Conservation (phyloP, 108 stramenopile species). For the Stephanodiscus triporus region DNA sequence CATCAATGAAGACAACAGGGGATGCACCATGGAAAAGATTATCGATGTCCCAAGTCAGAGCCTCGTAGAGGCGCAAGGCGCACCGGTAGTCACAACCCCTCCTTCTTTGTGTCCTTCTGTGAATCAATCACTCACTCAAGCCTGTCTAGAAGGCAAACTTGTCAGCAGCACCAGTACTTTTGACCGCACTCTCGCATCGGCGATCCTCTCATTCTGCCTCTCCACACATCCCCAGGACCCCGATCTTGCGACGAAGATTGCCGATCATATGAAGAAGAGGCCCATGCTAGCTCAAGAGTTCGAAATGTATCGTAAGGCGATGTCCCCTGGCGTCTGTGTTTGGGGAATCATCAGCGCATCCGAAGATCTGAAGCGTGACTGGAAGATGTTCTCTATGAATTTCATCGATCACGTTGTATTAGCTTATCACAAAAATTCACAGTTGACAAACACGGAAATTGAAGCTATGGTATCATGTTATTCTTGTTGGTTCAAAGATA, state of each 20-base stretch:
- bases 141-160: conserved; percentile 22
- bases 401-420: conserved; percentile 13
- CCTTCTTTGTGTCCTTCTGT: conserved; percentile 19
- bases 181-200: conserved; percentile 30
- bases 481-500: conserved; percentile 5
- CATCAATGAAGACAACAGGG: conserved; percentile 16
- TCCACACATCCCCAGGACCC: conserved; percentile 40
- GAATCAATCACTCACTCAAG: conserved; percentile 21
- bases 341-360: conserved; percentile 4
- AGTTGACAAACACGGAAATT: neutral
- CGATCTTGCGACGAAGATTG: conserved; percentile 25
- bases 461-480: conserved; percentile 2
- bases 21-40: neutral
- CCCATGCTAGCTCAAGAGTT: conserved; percentile 38
- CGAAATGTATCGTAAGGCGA: conserved; percentile 30
- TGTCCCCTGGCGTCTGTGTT: conserved; percentile 12
- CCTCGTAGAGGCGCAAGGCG: neutral
- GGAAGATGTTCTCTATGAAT: conserved; percentile 30
- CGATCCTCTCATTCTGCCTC: conserved; percentile 40
- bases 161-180: conserved; percentile 2
- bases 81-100: conserved; percentile 6
- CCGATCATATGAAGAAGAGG: conserved; percentile 18
- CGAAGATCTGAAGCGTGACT: conserved; percentile 29
- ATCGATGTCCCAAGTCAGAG: neutral
- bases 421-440: neutral